phyloP scores from a whole-genome alignment of 1,284 basidiomycete species.

The Sporisorium graminicola region DNA sequence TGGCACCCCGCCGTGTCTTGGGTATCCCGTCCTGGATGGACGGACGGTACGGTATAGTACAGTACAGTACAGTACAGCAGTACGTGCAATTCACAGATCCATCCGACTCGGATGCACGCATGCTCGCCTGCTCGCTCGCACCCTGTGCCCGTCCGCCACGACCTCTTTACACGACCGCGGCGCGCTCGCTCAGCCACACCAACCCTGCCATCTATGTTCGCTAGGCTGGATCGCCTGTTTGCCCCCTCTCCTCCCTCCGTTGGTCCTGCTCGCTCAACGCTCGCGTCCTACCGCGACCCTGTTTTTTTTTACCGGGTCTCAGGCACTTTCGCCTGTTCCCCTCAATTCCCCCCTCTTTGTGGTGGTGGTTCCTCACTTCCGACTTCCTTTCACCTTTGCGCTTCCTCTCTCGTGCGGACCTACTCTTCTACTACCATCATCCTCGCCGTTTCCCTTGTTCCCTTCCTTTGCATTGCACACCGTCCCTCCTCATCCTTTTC shows the following conservation, averaged over 20 bases:
- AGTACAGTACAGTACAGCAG: no score
- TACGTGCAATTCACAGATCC: slow-evolving; percentile 4
- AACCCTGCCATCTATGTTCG: background rate
- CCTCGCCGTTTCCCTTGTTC: slow-evolving; percentile 5
- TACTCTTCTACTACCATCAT: slow-evolving; percentile 31
- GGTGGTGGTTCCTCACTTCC: slow-evolving; percentile 1
- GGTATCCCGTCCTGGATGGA: background rate
- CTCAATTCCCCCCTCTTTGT: background rate
- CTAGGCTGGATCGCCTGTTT: background rate
- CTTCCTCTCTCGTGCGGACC: slow-evolving; percentile 39
- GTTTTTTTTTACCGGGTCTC: slow-evolving; percentile 18
- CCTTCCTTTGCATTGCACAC: slow-evolving; percentile 6
- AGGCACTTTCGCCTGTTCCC: slow-evolving; percentile 10
- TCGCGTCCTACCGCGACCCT: background rate
- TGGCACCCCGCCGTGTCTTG: no score
- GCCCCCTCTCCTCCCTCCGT: background rate
- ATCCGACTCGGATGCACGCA: no score
- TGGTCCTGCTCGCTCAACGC: background rate
- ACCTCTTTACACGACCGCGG: slow-evolving; percentile 23
- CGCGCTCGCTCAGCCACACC: slow-evolving; percentile 1
- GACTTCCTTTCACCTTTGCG: slow-evolving; percentile 15
- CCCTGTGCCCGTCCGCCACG: background rate
- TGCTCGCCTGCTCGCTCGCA: background rate
- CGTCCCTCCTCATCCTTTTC: slow-evolving; percentile 3
- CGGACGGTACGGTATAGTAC: no score